A percentile compares a stretch with the other conserved stretches of the same genome.
Evolutionary conservation across 73 alveolate genomes (phyloP).

Genomic region (Paramecium sexaurelia): DNA sequence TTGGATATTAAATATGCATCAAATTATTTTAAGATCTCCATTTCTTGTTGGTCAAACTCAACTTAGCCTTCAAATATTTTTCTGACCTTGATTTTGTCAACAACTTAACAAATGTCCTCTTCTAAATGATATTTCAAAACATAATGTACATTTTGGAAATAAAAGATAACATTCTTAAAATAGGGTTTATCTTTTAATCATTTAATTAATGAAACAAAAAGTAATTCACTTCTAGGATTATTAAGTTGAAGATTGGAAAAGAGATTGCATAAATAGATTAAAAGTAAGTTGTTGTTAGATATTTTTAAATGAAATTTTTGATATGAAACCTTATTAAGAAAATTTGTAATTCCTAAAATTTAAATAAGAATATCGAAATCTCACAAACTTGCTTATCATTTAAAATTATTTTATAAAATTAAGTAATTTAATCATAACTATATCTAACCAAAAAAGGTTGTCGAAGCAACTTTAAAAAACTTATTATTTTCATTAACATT

Average conservation of each 20-base stretch:
- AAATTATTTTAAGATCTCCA: not conserved
- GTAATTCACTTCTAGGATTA: not conserved
- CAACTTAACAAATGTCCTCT: not conserved
- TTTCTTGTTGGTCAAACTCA: not conserved
- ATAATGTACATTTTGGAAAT: conserved; percentile 10
- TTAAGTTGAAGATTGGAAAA: not conserved
- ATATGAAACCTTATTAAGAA: not conserved
- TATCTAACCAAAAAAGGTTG: not conserved
- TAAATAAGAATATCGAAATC: not conserved
- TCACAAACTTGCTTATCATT: not conserved
- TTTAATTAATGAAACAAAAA: not conserved
- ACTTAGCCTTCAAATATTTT: conserved; percentile 53
- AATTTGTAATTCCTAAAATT: not conserved
- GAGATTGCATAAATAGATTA: not conserved
- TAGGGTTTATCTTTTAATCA: not conserved
- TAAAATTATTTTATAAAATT: not conserved
- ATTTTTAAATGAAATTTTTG: not conserved
- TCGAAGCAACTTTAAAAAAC: not conserved
- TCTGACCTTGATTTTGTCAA: conserved; percentile 12
- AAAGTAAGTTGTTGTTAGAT: not conserved
- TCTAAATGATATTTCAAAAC: not conserved
- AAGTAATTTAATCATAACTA: not conserved
- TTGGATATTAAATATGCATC: not conserved
- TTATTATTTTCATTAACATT: not conserved
- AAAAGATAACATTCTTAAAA: conserved; percentile 32